A percentile compares a stretch with the other conserved stretches of the same genome.
These are phyloP conservation scores for Maudiozyma turicensis DNA, from an alignment of 805 yeast genomes.

Conservation along the genomic window DNA sequence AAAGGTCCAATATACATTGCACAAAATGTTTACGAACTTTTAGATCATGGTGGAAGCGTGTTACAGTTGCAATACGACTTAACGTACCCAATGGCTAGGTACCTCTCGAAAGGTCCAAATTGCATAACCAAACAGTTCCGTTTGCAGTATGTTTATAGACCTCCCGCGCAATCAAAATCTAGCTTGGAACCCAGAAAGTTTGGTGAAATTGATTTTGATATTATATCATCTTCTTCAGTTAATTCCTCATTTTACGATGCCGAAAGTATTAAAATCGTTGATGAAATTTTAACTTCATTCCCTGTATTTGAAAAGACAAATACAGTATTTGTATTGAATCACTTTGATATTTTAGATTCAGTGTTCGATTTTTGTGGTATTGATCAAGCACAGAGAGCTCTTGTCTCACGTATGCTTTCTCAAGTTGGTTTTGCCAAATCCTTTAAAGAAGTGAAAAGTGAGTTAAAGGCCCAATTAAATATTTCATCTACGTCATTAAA, in stretches of 20 bases:
- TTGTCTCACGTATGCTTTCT: conserved; percentile 63
- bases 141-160: conserved; percentile 74
- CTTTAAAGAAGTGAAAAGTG: conserved; percentile 47
- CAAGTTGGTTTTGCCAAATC: conserved; percentile 64
- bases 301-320: conserved; percentile 57
- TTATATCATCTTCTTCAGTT: conserved; percentile 41
- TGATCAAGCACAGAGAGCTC: conserved; percentile 59
- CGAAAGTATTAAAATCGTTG: conserved; percentile 74
- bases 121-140: conserved; percentile 50
- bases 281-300: conserved; percentile 55
- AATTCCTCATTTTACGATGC: conserved; percentile 65
- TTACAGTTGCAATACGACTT: conserved; percentile 84
- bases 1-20: conserved; percentile 61
- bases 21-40: conserved; percentile 63
- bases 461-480: conserved; percentile 54
- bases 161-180: conserved; percentile 37
- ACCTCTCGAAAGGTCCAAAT: conserved; percentile 52
- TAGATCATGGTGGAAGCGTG: conserved; percentile 82
- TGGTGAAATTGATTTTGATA: conserved; percentile 82
- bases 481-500: conserved; percentile 75
- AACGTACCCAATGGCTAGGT: conserved; percentile 82
- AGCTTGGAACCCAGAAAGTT: conserved; percentile 70
- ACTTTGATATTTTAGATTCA: conserved; percentile 66
- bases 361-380: conserved; percentile 76
- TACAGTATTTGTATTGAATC: conserved; percentile 60